Evolutionary conservation across 2,329 filamentous ascomycete genomes (phyloP).

Genomic region (Colletotrichum limetticola): DNA sequence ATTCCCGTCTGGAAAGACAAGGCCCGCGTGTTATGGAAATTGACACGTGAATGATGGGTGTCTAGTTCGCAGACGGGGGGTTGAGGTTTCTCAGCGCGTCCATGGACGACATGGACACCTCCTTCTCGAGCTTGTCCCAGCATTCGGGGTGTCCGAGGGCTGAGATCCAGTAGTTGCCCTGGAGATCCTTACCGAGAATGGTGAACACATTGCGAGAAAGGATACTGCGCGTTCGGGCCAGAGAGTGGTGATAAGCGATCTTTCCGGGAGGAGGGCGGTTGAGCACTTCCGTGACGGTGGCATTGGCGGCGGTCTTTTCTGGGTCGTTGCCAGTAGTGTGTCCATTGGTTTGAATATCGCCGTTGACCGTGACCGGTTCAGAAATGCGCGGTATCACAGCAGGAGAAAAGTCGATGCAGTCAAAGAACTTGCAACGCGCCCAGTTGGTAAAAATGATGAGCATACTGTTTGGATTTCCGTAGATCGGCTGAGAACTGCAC

Average conservation of each 20-base stretch:
- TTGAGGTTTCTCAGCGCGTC: neutral
- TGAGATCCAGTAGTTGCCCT: constrained; percentile 43
- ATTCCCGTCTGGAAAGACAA: neutral
- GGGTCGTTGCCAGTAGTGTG: neutral
- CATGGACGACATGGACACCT: constrained; percentile 3
- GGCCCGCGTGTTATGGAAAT: neutral
- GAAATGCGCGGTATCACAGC: constrained; percentile 38
- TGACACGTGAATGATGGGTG: neutral
- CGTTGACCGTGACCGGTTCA: neutral
- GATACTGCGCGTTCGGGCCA: constrained; percentile 25
- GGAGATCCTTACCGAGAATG: constrained; percentile 42
- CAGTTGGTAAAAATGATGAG: constrained; percentile 53
- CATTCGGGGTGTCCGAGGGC: constrained; percentile 37
- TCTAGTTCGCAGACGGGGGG: neutral
- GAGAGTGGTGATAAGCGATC: constrained; percentile 29
- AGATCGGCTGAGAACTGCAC: constrained; percentile 39
- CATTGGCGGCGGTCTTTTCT: constrained; percentile 14
- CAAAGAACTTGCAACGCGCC: constrained; percentile 48
- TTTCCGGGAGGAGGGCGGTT: constrained; percentile 28
- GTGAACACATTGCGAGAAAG: constrained; percentile 32
- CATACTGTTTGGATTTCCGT: constrained; percentile 44
- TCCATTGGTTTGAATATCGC: neutral
- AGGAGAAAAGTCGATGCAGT: constrained; percentile 48
- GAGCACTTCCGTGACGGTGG: neutral
- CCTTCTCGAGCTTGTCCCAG: constrained; percentile 43